These are phyloP conservation scores for Heracleum sosnowskyi DNA, from an alignment of 129 eudicot species.

Conservation along the genomic window DNA sequence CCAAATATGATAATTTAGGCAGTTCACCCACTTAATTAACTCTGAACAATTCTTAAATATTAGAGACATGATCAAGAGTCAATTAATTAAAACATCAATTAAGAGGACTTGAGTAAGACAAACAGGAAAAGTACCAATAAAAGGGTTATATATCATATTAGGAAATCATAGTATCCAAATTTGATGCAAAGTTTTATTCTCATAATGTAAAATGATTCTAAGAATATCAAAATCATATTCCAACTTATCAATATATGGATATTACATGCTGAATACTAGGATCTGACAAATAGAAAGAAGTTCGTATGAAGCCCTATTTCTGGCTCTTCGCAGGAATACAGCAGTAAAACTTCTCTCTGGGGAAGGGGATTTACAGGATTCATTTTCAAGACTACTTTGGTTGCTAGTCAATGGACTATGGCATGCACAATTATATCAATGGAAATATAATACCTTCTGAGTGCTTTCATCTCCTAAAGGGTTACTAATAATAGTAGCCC, in stretches of 20 bases:
- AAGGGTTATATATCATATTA: not conserved
- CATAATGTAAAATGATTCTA: not conserved
- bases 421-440: not conserved
- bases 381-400: not conserved
- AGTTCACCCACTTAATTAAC: too few species aligned
- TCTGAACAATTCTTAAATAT: not conserved
- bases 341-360: not conserved
- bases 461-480: conserved; percentile 20
- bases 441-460: conserved; percentile 37
- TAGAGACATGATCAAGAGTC: not conserved
- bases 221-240: not conserved
- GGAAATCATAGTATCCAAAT: not conserved
- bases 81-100: not conserved
- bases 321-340: not conserved
- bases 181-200: not conserved
- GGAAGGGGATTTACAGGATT: too few species aligned
- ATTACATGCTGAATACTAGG: not conserved
- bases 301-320: not conserved
- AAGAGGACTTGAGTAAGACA: not conserved
- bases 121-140: not conserved
- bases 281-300: not conserved
- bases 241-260: not conserved
- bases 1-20: not conserved
- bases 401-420: not conserved
- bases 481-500: conserved; percentile 53